A percentile compares a stretch with the other conserved stretches of the same genome.
Conservation (phyloP, 2,329 filamentous ascomycete species). For the Cercospora sojina region DNA sequence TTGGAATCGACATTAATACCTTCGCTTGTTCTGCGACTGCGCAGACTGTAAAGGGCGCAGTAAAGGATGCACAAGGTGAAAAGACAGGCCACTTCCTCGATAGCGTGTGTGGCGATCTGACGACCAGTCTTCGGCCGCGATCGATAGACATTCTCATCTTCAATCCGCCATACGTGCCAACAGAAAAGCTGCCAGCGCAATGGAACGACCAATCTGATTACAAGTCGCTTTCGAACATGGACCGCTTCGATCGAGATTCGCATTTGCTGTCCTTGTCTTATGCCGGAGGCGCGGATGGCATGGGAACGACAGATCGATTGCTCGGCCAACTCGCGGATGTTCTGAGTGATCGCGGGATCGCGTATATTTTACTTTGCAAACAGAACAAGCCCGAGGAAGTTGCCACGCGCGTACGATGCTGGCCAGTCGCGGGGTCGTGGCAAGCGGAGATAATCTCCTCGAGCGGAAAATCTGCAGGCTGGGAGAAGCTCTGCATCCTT, state of each 20-base stretch:
- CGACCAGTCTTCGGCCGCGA: slow-evolving; percentile 57
- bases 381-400: slow-evolving; percentile 83
- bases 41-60: slow-evolving; percentile 62
- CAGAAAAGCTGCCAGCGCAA: slow-evolving; percentile 63
- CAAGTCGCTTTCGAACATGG: slow-evolving; percentile 15
- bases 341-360: slow-evolving; percentile 68
- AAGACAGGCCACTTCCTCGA: slow-evolving; percentile 58
- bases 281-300: slow-evolving; percentile 83
- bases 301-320: slow-evolving; percentile 86
- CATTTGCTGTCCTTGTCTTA: slow-evolving; percentile 83
- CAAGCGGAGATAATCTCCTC: slow-evolving; percentile 71
- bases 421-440: slow-evolving; percentile 61
- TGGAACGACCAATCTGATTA: slow-evolving; percentile 7
- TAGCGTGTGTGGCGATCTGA: slow-evolving; percentile 69
- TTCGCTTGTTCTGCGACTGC: slow-evolving; percentile 76
- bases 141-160: slow-evolving; percentile 84
- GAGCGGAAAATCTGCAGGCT: slow-evolving; percentile 85
- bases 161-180: slow-evolving; percentile 96
- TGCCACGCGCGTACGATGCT: slow-evolving; percentile 58
- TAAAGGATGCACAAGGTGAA: slow-evolving; percentile 34
- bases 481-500: slow-evolving; percentile 90
- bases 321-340: slow-evolving; percentile 66
- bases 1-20: slow-evolving; percentile 80
- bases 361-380: slow-evolving; percentile 85
- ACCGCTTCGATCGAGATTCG: slow-evolving; percentile 72